Base-by-base conservation (phyloP, 345 rosid genomes). In the Lepidium aucheri region DNA sequence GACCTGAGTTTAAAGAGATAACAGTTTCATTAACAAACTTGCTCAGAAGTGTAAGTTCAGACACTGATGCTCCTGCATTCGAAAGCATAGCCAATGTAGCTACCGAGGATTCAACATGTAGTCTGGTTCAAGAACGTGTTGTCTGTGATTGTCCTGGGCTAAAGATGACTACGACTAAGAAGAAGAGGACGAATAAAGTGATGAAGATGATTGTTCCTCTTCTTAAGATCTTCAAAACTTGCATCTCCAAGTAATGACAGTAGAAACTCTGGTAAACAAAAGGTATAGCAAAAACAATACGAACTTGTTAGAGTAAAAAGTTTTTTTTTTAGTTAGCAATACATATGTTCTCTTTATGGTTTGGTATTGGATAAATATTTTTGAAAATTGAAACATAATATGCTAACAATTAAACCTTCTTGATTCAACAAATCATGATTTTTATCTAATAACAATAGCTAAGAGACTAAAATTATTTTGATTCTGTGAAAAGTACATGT, bases 1-100 rank as follows among this genome's bases (percentile, higher is more conserved):
- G 96, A 3, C 92, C 92, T 0, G 88, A 84, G 63, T 88, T 88
- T 17, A 47, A 36, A n/a, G 85, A 84, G 70, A 81, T 86, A 9
- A 74, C 75, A 4, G 69, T 12, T 6, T 60, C 61, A 63, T 78
- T 84, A 0, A 35, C 45, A 28, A 56, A 63, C 33, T 67, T 73
- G 73, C 65, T 79, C 11, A 40, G 64, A 28, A 74, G 56, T 16
- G 24, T 75, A 13, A 41, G 74, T 32, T 34, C 70, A 40, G 70
- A 65, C 53, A 46, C 14, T 35, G 49, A 28, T 26, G 49, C 13
- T 5, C 10, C 54, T 43, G 15, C 36, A 14, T 59, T 61, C 6
- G 14, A 40, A 8, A 32, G 58, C 24, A 50, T 40, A 20, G 8
- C 30, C 54, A 43, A 34, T 62, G 33, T 41, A 49, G 46, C 58